Evolutionary conservation across 2,329 filamentous ascomycete species (phyloP), one percentile per base, ranked within the genome.

Genomic region (Colletotrichum magnum): DNA sequence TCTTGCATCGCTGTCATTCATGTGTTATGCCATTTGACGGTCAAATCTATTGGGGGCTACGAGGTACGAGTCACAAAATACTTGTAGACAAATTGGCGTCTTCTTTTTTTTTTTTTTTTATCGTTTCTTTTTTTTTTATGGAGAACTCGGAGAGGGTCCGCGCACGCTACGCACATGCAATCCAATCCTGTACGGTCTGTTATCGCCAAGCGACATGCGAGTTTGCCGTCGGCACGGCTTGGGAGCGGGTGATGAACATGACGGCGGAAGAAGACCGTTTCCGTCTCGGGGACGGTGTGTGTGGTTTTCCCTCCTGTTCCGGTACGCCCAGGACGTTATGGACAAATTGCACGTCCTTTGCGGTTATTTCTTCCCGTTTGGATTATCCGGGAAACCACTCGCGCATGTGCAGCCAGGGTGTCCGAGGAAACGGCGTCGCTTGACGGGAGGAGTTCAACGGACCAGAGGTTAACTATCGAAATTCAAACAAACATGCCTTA

Each of bases 11-110:
- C 48, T 58, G 45, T 39, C 47, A 58, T 52, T 53, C 18, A 64
- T 43, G 48, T 64, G 48, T 48, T 24, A 58, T 43, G 60, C 48
- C 58, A 64, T 58, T 64, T 41, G 21, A 60, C 36, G 58, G 58
- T 51, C 32, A 41, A 51, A 50, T 24, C 10, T 52, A 26, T 32
- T 24, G 21, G 45, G 47, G 52, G 7, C 45, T 43, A 58, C 47
- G 47, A 68, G 53, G 28, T 58, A 64, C 54, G 60, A 64, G 36
- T 64, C 58, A 53, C 60, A 53, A 64, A 58, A 47, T 36, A 58
- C 21, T 43, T 48, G 51, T 68, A 68, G 60, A 68, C 41, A 56
- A 64, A 13, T 45, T 48, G 65, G 65, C 65, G 60, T 68, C 50
- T 53, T 41, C 58, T 47, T 24, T 68, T 51, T 61, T 54, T 50